Conservation (phyloP, 805 yeast genomes). For the Candida adriatica region DNA sequence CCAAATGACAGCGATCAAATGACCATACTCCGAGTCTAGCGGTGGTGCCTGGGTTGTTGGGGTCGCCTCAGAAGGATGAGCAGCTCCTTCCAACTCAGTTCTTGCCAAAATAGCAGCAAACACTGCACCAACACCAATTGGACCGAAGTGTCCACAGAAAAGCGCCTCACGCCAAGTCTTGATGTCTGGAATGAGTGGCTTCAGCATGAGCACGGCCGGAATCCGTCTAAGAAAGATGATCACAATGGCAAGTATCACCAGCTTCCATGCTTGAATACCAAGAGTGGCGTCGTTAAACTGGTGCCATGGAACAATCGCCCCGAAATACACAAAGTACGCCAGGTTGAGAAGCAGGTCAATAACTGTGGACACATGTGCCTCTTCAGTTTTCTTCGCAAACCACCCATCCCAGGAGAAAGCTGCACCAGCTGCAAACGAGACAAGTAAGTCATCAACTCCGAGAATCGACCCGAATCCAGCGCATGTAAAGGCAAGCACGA, state of each 20-base stretch:
- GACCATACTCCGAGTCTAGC: conserved; percentile 11
- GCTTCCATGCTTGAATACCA: conserved; percentile 74
- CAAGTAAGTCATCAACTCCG: conserved; percentile 85
- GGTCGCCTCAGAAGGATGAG: conserved; percentile 42
- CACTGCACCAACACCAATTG: conserved; percentile 92
- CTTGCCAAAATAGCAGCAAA: conserved; percentile 70
- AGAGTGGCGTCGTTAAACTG: conserved; percentile 54
- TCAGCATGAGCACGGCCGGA: conserved; percentile 71
- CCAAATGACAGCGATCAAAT: conserved; percentile 51
- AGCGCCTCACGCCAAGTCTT: conserved; percentile 91
- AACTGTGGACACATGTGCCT: conserved; percentile 83
- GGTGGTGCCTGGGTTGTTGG: conserved; percentile 47
- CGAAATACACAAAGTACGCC: conserved; percentile 84
- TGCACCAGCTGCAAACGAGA: conserved; percentile 88
- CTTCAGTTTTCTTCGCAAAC: conserved; percentile 77
- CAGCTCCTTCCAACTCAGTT: conserved; percentile 52
- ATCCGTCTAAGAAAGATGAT: conserved; percentile 71
- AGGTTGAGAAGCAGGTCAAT: conserved; percentile 78
- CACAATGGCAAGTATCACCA: conserved; percentile 66
- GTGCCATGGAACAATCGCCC: conserved; percentile 87
- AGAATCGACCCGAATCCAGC: conserved; percentile 86
- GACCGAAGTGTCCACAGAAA: conserved; percentile 94
- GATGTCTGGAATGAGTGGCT: conserved; percentile 80
- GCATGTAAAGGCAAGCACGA: conserved; percentile 74
- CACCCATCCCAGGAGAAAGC: conserved; percentile 94